Evolutionary conservation across 192 early-diverging fungal genomes (phyloP).

Genomic region (Chytriomyces sp.): DNA sequence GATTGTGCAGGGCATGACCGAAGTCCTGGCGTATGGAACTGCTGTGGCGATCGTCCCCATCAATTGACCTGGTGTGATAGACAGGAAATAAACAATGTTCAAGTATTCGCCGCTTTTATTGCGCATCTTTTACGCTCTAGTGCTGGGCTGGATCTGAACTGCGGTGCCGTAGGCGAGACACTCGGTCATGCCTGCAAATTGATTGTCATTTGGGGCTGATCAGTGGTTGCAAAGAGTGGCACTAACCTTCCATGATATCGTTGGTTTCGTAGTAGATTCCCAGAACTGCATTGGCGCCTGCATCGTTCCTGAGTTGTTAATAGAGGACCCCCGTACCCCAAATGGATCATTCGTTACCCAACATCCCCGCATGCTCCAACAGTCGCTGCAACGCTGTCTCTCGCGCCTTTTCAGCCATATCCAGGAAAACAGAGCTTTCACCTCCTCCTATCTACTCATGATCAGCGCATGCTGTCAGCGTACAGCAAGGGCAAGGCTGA

Average conservation of each 20-base stretch:
- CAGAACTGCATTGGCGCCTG: constrained; percentile 14
- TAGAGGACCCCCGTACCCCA: not conserved
- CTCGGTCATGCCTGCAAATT: constrained; percentile 12
- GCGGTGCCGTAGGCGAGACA: constrained; percentile 12
- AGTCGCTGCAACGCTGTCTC: constrained; percentile 21
- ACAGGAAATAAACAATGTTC: not conserved
- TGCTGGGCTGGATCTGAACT: not conserved
- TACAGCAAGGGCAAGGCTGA: not conserved
- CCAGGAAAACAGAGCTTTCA: constrained; percentile 12
- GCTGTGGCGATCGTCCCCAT: constrained; percentile 9
- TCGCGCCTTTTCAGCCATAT: constrained; percentile 24
- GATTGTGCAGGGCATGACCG: constrained; percentile 17
- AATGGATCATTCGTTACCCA: not conserved
- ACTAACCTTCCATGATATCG: not conserved
- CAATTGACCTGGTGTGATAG: not conserved
- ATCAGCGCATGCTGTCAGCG: not conserved
- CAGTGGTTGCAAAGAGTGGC: too few species aligned
- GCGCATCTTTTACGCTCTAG: too few species aligned
- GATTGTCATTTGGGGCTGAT: too few species aligned
- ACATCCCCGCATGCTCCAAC: constrained; percentile 16
- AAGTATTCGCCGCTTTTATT: too few species aligned
- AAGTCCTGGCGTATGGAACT: constrained; percentile 15
- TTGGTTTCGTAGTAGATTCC: constrained; percentile 18
- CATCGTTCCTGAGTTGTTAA: not conserved
- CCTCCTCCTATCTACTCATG: constrained; percentile 6